These are phyloP conservation scores for Ustanciosporium gigantosporum DNA, from an alignment of 1,284 basidiomycete genomes.

Conservation along the genomic window DNA sequence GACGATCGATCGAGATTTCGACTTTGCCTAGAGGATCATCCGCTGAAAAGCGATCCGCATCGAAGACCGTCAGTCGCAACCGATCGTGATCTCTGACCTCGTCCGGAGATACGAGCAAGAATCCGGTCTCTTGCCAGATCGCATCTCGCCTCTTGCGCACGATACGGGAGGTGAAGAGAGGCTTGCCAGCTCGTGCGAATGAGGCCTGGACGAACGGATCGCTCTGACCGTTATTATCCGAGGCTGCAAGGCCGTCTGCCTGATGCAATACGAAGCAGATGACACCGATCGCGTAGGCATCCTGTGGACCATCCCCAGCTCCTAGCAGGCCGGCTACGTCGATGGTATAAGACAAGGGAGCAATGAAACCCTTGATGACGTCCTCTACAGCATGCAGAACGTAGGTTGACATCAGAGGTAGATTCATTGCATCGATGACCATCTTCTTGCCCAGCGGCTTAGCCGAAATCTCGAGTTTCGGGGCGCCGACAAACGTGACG, in stretches of 20 bases:
- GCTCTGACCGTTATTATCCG: conserved; percentile 48
- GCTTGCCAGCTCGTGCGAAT: conserved; percentile 48
- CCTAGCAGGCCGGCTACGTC: conserved; percentile 49
- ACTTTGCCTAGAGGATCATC: conserved; percentile 56
- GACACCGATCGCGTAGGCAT: conserved; percentile 50
- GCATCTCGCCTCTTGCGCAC: conserved; percentile 40
- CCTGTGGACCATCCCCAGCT: conserved; percentile 46
- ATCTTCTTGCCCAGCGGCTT: conserved; percentile 53
- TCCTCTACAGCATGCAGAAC: conserved; percentile 47
- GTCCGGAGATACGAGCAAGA: conserved; percentile 48
- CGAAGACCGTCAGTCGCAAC: conserved; percentile 47
- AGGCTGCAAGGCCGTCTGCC: conserved; percentile 45
- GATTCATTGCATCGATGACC: conserved; percentile 58
- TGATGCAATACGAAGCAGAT: conserved; percentile 49
- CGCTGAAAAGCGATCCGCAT: conserved; percentile 56
- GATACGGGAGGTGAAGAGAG: conserved; percentile 49
- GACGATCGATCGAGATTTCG: conserved; percentile 43
- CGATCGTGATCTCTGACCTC: conserved; percentile 50
- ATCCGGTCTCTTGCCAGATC: conserved; percentile 51
- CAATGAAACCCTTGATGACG: conserved; percentile 52
- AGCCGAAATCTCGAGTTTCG: conserved; percentile 54
- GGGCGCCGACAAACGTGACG: conserved; percentile 48
- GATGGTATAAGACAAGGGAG: conserved; percentile 50
- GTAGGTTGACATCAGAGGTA: conserved; percentile 53
- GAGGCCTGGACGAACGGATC: conserved; percentile 53